These are phyloP conservation scores for Coemansia sp. DNA, from an alignment of 192 early-diverging fungal species.

Conservation along the genomic window DNA sequence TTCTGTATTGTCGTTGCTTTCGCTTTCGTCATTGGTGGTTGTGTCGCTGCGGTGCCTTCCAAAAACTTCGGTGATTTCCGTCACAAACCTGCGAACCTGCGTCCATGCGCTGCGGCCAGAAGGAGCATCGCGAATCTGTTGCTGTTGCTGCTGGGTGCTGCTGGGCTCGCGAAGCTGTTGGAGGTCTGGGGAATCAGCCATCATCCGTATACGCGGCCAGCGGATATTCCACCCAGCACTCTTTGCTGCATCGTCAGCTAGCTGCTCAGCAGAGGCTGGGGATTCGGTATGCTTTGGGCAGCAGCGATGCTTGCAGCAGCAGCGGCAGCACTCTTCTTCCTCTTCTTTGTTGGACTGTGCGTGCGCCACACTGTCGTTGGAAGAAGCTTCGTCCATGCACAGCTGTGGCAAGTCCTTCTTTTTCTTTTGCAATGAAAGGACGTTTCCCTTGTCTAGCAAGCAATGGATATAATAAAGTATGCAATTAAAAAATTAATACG, in stretches of 20 bases:
- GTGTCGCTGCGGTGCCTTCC: slow-evolving; percentile 1
- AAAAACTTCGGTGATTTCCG: slow-evolving; percentile 50
- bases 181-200: slow-evolving; percentile 51
- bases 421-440: neutral
- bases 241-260: slow-evolving; percentile 36
- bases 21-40: neutral
- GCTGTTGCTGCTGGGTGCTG: slow-evolving; percentile 4
- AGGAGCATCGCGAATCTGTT: neutral
- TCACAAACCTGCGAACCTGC: slow-evolving; percentile 27
- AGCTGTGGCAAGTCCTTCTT: neutral
- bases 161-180: neutral
- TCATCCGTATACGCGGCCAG: slow-evolving; percentile 50
- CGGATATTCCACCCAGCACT: slow-evolving; percentile 47
- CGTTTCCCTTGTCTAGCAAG: neutral
- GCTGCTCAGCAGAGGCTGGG: slow-evolving; percentile 20
- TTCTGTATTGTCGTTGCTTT: neutral
- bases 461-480: neutral
- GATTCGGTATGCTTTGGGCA: neutral
- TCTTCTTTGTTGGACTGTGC: neutral
- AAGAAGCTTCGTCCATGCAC: neutral
- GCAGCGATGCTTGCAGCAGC: slow-evolving; percentile 2
- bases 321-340: slow-evolving; percentile 21
- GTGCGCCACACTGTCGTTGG: neutral
- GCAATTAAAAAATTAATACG: neutral
- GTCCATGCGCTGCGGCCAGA: slow-evolving; percentile 22